A percentile compares a stretch with the other conserved stretches of the same genome.
Evolutionary conservation across 139 green algal species (phyloP).

Genomic region (Yamagishiella unicocca): DNA sequence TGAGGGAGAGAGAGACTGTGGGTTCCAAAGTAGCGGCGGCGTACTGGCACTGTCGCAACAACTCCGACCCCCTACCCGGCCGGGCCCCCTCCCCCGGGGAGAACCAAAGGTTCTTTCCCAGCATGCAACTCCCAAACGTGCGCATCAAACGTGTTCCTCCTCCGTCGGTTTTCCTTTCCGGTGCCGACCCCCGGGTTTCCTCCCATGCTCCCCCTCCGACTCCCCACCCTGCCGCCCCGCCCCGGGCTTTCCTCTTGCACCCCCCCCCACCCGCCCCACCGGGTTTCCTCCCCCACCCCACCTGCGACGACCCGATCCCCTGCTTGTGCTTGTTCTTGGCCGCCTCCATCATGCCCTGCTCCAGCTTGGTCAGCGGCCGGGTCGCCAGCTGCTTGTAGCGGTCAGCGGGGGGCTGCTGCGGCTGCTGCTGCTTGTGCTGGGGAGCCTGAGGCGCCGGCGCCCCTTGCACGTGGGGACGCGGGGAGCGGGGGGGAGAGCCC

Average conservation of each 20-base stretch:
- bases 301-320: constrained; percentile 56
- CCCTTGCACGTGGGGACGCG: background rate
- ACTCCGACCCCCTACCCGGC: too few species aligned
- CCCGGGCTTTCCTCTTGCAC: background rate
- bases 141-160: background rate
- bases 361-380: constrained; percentile 65
- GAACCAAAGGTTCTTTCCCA: background rate
- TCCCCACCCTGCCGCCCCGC: background rate
- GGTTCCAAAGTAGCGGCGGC: too few species aligned
- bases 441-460: background rate
- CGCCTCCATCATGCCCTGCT: constrained; percentile 56
- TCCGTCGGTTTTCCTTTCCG: background rate
- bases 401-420: background rate
- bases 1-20: too few species aligned
- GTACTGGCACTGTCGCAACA: too few species aligned
- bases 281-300: background rate
- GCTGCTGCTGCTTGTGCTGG: background rate
- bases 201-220: background rate
- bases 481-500: constrained; percentile 29
- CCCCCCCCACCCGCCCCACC: background rate
- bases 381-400: constrained; percentile 53
- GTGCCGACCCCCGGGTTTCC: background rate
- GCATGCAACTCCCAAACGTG: background rate
- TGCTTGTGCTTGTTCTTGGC: constrained; percentile 63
- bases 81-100: too few species aligned